Conservation (phyloP, 2,329 filamentous ascomycete species). For the Aspergillus thermomutatus region DNA sequence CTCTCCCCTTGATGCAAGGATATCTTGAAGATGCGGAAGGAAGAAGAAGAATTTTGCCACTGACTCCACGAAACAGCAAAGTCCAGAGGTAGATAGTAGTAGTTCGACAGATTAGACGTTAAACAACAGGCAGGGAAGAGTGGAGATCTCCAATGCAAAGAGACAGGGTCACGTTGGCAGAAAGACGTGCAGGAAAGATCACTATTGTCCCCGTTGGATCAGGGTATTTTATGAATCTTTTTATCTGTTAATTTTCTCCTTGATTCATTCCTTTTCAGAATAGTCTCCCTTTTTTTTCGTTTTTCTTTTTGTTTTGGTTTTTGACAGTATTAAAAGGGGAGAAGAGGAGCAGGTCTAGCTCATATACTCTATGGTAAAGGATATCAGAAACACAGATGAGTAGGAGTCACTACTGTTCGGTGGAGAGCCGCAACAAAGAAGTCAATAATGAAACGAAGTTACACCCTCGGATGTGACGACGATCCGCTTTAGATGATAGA, state of each 20-base stretch:
- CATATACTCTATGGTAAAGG: slow-evolving; percentile 8
- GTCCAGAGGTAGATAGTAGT: slow-evolving; percentile 1
- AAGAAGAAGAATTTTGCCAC: slow-evolving; percentile 10
- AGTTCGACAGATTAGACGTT: slow-evolving; percentile 4
- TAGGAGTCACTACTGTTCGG: not conserved
- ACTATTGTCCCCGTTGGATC: slow-evolving; percentile 11
- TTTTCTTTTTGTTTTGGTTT: slow-evolving; percentile 1
- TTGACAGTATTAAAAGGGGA: not conserved
- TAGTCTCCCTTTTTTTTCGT: slow-evolving; percentile 4
- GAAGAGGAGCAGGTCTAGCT: slow-evolving; percentile 2
- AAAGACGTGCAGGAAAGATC: slow-evolving; percentile 2
- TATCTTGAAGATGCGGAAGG: slow-evolving; percentile 6
- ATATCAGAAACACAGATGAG: slow-evolving; percentile 8
- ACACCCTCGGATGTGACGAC: not conserved
- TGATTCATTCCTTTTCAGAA: slow-evolving; percentile 1
- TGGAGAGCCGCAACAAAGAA: slow-evolving; percentile 10
- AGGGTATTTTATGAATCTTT: slow-evolving; percentile 12
- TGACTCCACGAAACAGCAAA: slow-evolving; percentile 1
- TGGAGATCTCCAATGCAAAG: slow-evolving; percentile 14
- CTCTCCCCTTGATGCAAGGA: not conserved
- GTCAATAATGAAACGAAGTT: not conserved
- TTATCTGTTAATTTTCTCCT: not conserved
- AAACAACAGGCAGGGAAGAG: slow-evolving; percentile 9
- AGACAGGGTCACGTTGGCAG: slow-evolving; percentile 17
- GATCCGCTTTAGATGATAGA: not conserved